A percentile compares a stretch with the other conserved stretches of the same genome.
phyloP scores from a whole-genome alignment of 805 yeast species.

The Sungouiozyma intestinalis region DNA sequence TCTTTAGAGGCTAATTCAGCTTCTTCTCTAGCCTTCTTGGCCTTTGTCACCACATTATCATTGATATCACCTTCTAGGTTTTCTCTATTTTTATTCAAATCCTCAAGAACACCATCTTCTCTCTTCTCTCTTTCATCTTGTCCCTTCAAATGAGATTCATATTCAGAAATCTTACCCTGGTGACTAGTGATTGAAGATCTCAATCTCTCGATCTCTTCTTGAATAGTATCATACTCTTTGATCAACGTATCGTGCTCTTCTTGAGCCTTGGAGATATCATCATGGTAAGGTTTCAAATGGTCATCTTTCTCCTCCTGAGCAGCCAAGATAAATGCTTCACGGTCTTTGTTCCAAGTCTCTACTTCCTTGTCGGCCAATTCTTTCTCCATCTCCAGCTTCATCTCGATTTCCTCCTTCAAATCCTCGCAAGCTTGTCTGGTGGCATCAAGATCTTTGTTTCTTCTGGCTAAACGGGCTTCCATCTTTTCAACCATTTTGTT shows the following conservation, averaged over 20 bases:
- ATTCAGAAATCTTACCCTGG: constrained; percentile 26
- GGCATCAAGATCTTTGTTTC: constrained; percentile 34
- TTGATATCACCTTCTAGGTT: constrained; percentile 17
- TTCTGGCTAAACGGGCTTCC: constrained; percentile 28
- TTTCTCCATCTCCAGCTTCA: constrained; percentile 15
- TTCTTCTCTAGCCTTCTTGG: constrained; percentile 29
- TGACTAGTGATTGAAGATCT: constrained; percentile 27
- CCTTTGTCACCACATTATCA: constrained; percentile 15
- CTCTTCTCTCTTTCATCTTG: constrained; percentile 22
- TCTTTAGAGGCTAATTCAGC: constrained; percentile 28
- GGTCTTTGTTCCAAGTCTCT: constrained; percentile 20
- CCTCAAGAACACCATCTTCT: constrained; percentile 26
- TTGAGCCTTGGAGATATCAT: constrained; percentile 34
- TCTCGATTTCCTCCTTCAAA: constrained; percentile 17
- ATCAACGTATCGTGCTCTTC: constrained; percentile 24
- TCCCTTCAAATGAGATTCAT: constrained; percentile 26
- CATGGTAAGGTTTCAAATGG: constrained; percentile 35
- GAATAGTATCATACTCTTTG: constrained; percentile 29
- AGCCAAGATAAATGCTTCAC: constrained; percentile 21
- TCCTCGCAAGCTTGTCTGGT: constrained; percentile 31
- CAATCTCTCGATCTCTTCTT: constrained; percentile 36
- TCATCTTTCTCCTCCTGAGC: constrained; percentile 25
- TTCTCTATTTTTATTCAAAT: constrained; percentile 25
- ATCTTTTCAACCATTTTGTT: constrained; percentile 27
- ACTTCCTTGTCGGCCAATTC: constrained; percentile 15